Percentiles rank a stretch among this genome's conserved stretches.
Evolutionary conservation across 345 rosid species (phyloP).

Genomic region (Citrus hindsii): DNA sequence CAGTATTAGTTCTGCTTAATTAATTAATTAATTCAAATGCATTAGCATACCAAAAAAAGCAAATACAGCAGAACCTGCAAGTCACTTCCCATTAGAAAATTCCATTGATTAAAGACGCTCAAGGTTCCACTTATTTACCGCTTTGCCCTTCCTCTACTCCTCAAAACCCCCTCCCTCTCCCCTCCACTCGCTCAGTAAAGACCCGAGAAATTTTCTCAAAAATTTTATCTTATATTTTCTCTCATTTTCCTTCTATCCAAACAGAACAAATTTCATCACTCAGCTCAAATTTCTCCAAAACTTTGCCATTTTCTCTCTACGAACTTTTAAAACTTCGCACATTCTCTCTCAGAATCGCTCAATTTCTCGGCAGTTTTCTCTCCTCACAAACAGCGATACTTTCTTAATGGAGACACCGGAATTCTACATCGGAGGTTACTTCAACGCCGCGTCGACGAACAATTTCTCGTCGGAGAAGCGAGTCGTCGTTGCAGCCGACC

Average conservation of each 20-base stretch:
- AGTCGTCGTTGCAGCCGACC: conserved; percentile 18
- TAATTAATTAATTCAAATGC: neutral
- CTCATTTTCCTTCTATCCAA: conserved; percentile 1
- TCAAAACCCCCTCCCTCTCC: conserved; percentile 33
- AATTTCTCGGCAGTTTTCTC: neutral
- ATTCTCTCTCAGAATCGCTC: neutral
- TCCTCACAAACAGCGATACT: neutral
- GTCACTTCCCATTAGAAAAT: conserved; percentile 25
- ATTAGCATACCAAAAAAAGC: conserved; percentile 8
- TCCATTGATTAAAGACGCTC: conserved; percentile 20
- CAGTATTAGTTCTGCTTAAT: neutral
- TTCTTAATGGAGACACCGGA: conserved; percentile 42
- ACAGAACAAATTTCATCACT: neutral
- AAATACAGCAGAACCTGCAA: conserved; percentile 25
- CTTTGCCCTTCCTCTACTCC: conserved; percentile 33
- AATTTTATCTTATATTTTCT: neutral
- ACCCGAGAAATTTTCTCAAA: neutral
- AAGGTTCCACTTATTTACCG: conserved; percentile 22
- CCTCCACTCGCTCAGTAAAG: neutral
- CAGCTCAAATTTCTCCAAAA: neutral
- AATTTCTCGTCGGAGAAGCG: conserved; percentile 40
- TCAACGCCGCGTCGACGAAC: conserved; percentile 10
- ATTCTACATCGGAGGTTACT: conserved; percentile 32
- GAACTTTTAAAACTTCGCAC: neutral
- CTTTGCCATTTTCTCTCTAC: neutral